Evolutionary conservation across 108 stramenopile species (phyloP).

Genomic region (Fragilariopsis cylindrus): DNA sequence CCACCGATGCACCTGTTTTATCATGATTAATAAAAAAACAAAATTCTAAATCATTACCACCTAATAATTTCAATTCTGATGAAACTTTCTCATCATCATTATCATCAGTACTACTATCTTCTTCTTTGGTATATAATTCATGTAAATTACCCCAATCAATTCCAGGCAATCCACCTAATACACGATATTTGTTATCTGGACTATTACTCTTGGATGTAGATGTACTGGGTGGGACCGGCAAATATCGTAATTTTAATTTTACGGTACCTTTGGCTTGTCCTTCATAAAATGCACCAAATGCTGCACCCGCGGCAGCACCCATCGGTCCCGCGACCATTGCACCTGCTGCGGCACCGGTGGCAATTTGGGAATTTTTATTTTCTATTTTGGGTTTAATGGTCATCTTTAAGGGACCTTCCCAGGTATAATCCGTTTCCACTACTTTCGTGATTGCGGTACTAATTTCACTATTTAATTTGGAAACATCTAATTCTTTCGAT

Average conservation of each 20-base stretch:
- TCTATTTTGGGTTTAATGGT: slow-evolving; percentile 78
- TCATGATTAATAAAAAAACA: slow-evolving; percentile 83
- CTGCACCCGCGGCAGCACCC: slow-evolving; percentile 82
- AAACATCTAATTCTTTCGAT: slow-evolving; percentile 2
- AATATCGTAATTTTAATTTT: slow-evolving; percentile 55
- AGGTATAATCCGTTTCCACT: slow-evolving; percentile 37
- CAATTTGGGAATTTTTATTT: slow-evolving; percentile 74
- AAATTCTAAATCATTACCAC: slow-evolving; percentile 69
- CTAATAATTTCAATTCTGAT: slow-evolving; percentile 7
- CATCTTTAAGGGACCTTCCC: slow-evolving; percentile 67
- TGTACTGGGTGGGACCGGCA: slow-evolving; percentile 53
- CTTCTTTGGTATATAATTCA: slow-evolving; percentile 12
- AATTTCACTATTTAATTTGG: slow-evolving; percentile 34
- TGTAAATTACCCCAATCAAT: slow-evolving; percentile 77
- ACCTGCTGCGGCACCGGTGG: slow-evolving; percentile 67
- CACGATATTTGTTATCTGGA: too few species aligned
- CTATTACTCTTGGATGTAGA: too few species aligned
- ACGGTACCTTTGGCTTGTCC: slow-evolving; percentile 71
- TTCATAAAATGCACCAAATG: slow-evolving; percentile 72
- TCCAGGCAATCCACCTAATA: slow-evolving; percentile 76
- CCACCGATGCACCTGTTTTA: slow-evolving; percentile 71
- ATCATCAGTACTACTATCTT: background rate
- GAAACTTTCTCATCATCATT: background rate
- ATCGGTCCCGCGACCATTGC: slow-evolving; percentile 78
- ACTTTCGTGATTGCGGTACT: background rate